phyloP scores from a whole-genome alignment of 805 yeast genomes.

The Scheffersomyces coipomensis region DNA sequence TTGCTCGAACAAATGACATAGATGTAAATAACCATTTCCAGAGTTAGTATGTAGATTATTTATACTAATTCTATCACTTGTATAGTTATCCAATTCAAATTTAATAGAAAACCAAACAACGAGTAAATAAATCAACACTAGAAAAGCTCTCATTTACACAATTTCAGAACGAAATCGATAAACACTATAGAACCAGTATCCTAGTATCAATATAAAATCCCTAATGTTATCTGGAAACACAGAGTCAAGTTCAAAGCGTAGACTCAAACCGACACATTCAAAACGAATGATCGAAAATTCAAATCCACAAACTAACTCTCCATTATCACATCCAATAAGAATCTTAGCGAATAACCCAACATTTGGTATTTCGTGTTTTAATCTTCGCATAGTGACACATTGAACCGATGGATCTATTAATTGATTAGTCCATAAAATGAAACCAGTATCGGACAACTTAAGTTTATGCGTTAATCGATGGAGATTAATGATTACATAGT shows the following conservation, averaged over 20 bases:
- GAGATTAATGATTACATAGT: too few species aligned
- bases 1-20: background rate
- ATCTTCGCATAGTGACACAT: constrained; percentile 50
- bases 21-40: background rate
- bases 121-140: background rate
- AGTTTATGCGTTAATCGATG: constrained; percentile 40
- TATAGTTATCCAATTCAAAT: background rate
- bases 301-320: background rate
- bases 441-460: constrained; percentile 43
- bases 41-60: background rate
- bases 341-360: background rate
- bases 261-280: background rate
- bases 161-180: background rate
- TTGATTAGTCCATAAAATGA: constrained; percentile 17
- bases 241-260: background rate
- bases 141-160: background rate
- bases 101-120: background rate
- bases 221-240: background rate
- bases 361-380: constrained; percentile 1
- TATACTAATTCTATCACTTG: background rate
- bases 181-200: background rate
- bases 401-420: constrained; percentile 39
- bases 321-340: background rate
- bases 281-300: background rate
- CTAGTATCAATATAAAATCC: too few species aligned